Conservation (phyloP, 78 protist species). For the Thecamonas trahens region DNA sequence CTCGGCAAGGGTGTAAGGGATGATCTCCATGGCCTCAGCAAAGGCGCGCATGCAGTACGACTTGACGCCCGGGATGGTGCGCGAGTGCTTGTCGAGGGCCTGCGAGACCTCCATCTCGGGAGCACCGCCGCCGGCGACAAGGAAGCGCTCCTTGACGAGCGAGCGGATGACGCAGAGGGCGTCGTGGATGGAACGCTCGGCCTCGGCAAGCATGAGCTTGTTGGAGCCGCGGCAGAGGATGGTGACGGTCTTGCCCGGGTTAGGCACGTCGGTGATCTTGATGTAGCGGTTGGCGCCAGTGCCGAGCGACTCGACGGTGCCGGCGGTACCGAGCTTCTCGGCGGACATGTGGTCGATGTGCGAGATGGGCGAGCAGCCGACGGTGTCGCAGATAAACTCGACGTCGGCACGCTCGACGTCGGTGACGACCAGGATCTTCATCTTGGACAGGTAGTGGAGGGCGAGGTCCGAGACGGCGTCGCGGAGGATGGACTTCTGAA, state of each 20-base stretch:
- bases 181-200: slow-evolving; percentile 98
- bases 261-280: slow-evolving; percentile 79
- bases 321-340: slow-evolving; percentile 91
- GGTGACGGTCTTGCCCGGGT: slow-evolving; percentile 81
- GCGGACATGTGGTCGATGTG: slow-evolving; percentile 72
- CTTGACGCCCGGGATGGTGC: slow-evolving; percentile 72
- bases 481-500: slow-evolving; percentile 93
- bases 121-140: slow-evolving; percentile 98
- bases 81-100: slow-evolving; percentile 65
- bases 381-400: slow-evolving; percentile 92
- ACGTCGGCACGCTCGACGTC: slow-evolving; percentile 96
- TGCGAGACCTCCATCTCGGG: slow-evolving; percentile 86
- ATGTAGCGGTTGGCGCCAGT: slow-evolving; percentile 78
- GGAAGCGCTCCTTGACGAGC: slow-evolving; percentile 85
- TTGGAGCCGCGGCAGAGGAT: slow-evolving; percentile 89
- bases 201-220: slow-evolving; percentile 89
- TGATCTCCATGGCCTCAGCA: slow-evolving; percentile 96
- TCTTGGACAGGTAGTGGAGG: slow-evolving; percentile 91
- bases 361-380: slow-evolving; percentile 94
- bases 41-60: slow-evolving; percentile 81
- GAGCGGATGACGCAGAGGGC: slow-evolving; percentile 98
- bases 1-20: slow-evolving; percentile 99
- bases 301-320: slow-evolving; percentile 78
- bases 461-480: slow-evolving; percentile 92
- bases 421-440: slow-evolving; percentile 88